Conservation (phyloP, 257 asterid species). For the Parsonsia alboflavescens region DNA sequence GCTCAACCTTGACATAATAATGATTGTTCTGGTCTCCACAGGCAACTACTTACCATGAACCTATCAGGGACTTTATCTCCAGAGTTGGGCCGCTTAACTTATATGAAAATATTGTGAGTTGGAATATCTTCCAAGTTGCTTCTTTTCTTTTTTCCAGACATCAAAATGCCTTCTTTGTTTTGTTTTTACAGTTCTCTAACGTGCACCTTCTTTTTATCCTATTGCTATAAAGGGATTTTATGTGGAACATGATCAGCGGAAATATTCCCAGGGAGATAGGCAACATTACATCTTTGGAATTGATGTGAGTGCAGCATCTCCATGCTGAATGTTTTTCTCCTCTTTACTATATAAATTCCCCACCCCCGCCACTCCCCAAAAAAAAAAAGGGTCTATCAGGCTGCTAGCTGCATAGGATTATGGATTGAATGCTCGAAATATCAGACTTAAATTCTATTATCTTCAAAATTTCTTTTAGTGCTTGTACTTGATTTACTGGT, state of each 20-base stretch:
- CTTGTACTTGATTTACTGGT: conserved; percentile 6
- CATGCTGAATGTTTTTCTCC: conserved; percentile 12
- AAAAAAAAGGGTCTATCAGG: no score
- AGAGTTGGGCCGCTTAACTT: conserved; percentile 68
- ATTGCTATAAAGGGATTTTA: conserved; percentile 60
- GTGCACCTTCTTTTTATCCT: conserved; percentile 14
- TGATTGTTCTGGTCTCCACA: conserved; percentile 29
- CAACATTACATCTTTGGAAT: conserved; percentile 50
- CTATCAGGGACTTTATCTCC: conserved; percentile 84
- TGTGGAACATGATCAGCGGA: conserved; percentile 89
- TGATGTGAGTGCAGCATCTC: conserved; percentile 58
- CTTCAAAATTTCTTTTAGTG: neutral
- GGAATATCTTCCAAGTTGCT: conserved; percentile 1
- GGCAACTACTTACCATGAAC: conserved; percentile 45
- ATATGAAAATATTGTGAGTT: conserved; percentile 74
- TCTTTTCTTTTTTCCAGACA: neutral
- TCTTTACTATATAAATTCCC: neutral
- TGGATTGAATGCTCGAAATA: neutral
- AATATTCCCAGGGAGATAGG: conserved; percentile 94
- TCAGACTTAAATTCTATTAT: neutral
- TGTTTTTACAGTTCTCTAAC: conserved; percentile 6
- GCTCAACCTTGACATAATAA: neutral
- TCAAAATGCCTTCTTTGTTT: neutral
- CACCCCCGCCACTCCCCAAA: no score
- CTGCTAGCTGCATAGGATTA: neutral